These are phyloP conservation scores for Periconia macrospinosa DNA, from an alignment of 2,329 filamentous ascomycete genomes.

Conservation along the genomic window DNA sequence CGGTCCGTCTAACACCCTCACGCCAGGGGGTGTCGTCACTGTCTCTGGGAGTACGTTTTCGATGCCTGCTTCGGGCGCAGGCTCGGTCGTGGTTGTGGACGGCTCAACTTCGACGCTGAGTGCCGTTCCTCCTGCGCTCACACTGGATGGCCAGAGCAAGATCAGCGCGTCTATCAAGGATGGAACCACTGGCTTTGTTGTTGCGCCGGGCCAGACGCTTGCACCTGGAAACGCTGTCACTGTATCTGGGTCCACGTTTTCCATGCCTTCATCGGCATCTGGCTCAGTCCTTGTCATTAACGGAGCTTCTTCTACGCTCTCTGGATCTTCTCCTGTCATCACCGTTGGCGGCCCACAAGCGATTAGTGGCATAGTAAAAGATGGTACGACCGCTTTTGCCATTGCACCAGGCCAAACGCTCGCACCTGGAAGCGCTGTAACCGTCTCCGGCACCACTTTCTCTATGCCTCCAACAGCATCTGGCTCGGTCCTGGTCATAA, in stretches of 20 bases:
- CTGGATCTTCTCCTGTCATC: not conserved
- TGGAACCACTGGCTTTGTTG: conserved; percentile 20
- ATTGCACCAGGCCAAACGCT: conserved; percentile 36
- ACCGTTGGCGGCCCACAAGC: conserved; percentile 10
- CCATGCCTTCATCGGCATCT: conserved; percentile 24
- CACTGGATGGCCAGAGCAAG: conserved; percentile 15
- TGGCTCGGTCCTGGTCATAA: conserved; percentile 40
- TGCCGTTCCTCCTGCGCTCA: conserved; percentile 18
- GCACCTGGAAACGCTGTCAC: conserved; percentile 30
- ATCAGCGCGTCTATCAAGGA: conserved; percentile 2
- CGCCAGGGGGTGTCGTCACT: conserved; percentile 5
- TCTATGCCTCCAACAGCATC: conserved; percentile 32
- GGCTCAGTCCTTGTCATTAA: conserved; percentile 37
- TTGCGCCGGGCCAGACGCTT: conserved; percentile 26
- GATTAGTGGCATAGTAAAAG: conserved; percentile 7
- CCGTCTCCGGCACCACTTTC: conserved; percentile 39
- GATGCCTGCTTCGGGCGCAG: conserved; percentile 4
- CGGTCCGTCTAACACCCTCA: conserved; percentile 3
- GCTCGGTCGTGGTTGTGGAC: conserved; percentile 8
- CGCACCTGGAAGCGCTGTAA: conserved; percentile 37
- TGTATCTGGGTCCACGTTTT: conserved; percentile 31
- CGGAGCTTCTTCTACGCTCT: conserved; percentile 31
- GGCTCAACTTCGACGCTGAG: conserved; percentile 32
- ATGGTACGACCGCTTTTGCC: conserved; percentile 20
- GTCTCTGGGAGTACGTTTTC: conserved; percentile 10